phyloP scores from a whole-genome alignment of 208 protist species.

The Phytomonas francai region DNA sequence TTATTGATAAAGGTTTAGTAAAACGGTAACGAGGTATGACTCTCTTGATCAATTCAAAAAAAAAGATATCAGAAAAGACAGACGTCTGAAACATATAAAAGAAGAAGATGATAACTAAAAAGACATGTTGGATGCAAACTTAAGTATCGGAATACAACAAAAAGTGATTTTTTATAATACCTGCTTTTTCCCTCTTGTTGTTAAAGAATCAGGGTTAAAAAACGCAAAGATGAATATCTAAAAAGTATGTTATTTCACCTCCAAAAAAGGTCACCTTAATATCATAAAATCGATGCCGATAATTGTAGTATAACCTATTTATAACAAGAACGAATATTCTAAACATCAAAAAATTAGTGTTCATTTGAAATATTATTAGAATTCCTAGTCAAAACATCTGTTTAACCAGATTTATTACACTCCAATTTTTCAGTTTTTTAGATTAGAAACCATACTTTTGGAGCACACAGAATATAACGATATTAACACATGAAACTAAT shows the following conservation, averaged over 20 bases:
- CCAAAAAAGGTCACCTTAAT: no score
- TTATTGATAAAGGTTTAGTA: neutral
- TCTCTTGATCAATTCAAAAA: neutral
- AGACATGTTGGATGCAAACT: neutral
- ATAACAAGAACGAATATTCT: no score
- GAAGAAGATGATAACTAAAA: neutral
- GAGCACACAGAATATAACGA: neutral
- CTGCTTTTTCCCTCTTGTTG: constrained; percentile 2
- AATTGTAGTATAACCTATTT: no score
- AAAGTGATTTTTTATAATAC: constrained; percentile 8
- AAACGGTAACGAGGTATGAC: neutral
- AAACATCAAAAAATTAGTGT: neutral
- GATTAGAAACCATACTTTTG: neutral
- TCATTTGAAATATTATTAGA: neutral
- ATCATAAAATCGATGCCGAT: no score
- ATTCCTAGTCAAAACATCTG: neutral
- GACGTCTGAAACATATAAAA: neutral
- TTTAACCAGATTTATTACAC: neutral
- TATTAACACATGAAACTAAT: neutral
- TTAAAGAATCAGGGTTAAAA: neutral
- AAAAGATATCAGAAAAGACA: neutral
- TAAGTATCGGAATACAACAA: neutral
- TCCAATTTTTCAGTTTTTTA: neutral
- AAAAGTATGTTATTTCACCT: constrained; percentile 9
- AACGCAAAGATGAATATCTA: constrained; percentile 12